These are phyloP conservation scores for Zelopaecilomyces penicillatus DNA, from an alignment of 2,329 filamentous ascomycete species.

Conservation along the genomic window DNA sequence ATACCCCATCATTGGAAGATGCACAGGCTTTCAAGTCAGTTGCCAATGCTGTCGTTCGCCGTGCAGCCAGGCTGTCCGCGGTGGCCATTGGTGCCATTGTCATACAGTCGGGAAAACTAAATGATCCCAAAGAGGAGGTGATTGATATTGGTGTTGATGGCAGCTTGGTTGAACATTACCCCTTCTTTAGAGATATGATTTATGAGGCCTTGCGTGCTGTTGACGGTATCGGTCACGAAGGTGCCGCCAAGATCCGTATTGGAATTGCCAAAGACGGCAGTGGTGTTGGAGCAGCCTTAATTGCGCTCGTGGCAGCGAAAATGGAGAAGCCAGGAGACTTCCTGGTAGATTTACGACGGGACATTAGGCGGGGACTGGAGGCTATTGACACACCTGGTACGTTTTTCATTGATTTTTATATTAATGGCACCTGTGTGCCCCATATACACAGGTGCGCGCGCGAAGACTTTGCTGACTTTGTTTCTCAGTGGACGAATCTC, in stretches of 20 bases:
- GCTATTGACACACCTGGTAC: slow-evolving; percentile 23
- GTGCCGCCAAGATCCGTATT: slow-evolving; percentile 82
- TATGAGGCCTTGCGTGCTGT: slow-evolving; percentile 72
- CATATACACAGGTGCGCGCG: too few relatives aligned
- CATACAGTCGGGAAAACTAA: slow-evolving; percentile 67
- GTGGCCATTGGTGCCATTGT: slow-evolving; percentile 82
- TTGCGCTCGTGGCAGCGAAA: slow-evolving; percentile 77
- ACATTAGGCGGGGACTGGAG: slow-evolving; percentile 26
- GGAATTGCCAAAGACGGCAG: slow-evolving; percentile 96
- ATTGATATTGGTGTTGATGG: slow-evolving; percentile 91
- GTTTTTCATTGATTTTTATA: slow-evolving; percentile 14
- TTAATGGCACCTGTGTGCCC: too few relatives aligned
- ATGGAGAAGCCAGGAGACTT: slow-evolving; percentile 46
- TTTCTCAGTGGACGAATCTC: slow-evolving; percentile 21
- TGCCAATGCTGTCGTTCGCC: slow-evolving; percentile 74
- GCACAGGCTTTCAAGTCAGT: slow-evolving; percentile 81
- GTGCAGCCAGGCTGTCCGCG: slow-evolving; percentile 79
- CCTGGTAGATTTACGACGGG: slow-evolving; percentile 32
- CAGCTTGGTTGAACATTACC: slow-evolving; percentile 91
- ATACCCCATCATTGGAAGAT: slow-evolving; percentile 70
- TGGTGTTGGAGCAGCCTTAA: slow-evolving; percentile 75
- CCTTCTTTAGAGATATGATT: slow-evolving; percentile 81
- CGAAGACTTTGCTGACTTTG: too few relatives aligned
- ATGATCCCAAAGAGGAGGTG: slow-evolving; percentile 56
- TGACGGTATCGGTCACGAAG: slow-evolving; percentile 65